Evolutionary conservation across 192 early-diverging fungal species (phyloP), one percentile per base, ranked within the genome.

Genomic region (Gigaspora rosea): DNA sequence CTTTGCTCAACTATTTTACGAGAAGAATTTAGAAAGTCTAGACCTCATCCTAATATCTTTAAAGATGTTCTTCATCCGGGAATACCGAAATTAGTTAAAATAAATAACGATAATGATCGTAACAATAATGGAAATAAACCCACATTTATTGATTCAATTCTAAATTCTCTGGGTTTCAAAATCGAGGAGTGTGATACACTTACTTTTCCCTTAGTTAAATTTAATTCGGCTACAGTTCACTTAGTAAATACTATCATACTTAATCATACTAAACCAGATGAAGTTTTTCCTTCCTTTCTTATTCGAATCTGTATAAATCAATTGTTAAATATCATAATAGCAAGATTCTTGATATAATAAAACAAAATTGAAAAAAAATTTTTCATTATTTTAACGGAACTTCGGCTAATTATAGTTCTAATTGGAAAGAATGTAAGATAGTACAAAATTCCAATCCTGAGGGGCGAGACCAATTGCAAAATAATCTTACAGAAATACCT

Each of bases 321-420:
- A 73, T 73, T 73, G 33, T 73, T 54, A 73, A 73, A 33, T 73
- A 73, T 27, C 71, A 73, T 73, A 73, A 73, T 35, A n/a, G 33
- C 50, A 73, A 41, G 69, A 0, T 8, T 4, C 13, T 73, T 15
- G 27, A 22, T 72, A 22, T 54, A 46, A 46, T 27, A 27, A 27
- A 73, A 13, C 71, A 58, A 18, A 52, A 73, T 73, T 73, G 71
- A 73, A 73, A 73, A 58, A 16, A 58, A 46, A 27, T 73, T 73
- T 33, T 73, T 73, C 36, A 73, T 41, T 18, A 27, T 2, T 22
- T 73, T 73, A 73, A 73, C 71, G 57, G 36, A 59, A 73, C 52
- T 41, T 32, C 71, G 33, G 71, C 11, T n/a, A 54, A 27, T 15
- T 27, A 32, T 27, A 57, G 6, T 33, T 58, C 1, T 73, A 73